Evolutionary conservation across 805 yeast genomes (phyloP).

Genomic region (Metschnikowia lochheadii): DNA sequence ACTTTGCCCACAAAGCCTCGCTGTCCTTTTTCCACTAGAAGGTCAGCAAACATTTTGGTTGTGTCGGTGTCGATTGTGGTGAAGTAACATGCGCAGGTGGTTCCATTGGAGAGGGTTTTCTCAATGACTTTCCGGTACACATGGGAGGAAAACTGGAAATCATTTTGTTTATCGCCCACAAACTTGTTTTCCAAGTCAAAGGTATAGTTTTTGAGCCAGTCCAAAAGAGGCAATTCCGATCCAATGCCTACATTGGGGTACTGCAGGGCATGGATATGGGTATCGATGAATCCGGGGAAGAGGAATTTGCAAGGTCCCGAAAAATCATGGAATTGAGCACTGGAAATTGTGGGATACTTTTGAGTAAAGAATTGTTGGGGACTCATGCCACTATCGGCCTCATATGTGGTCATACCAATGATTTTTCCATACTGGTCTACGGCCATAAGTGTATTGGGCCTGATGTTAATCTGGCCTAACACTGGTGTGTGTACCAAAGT

Average conservation of each 20-base stretch:
- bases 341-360: neutral
- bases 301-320: slow-evolving; percentile 51
- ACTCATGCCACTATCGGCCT: slow-evolving; percentile 9
- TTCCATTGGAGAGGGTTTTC: slow-evolving; percentile 73
- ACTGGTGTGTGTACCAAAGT: slow-evolving; percentile 70
- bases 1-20: slow-evolving; percentile 90
- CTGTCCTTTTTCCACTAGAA: slow-evolving; percentile 67
- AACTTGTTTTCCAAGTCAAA: slow-evolving; percentile 82
- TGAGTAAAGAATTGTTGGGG: slow-evolving; percentile 20
- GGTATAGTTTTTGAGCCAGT: slow-evolving; percentile 86
- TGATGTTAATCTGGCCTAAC: slow-evolving; percentile 53
- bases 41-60: slow-evolving; percentile 70
- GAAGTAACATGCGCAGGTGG: slow-evolving; percentile 88
- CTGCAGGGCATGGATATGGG: slow-evolving; percentile 45
- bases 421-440: slow-evolving; percentile 58
- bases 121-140: slow-evolving; percentile 67
- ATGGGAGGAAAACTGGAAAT: slow-evolving; percentile 48
- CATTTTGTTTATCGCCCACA: slow-evolving; percentile 23
- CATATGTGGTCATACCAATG: slow-evolving; percentile 27
- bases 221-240: slow-evolving; percentile 77
- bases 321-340: slow-evolving; percentile 21
- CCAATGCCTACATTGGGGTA: slow-evolving; percentile 56
- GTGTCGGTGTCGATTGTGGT: slow-evolving; percentile 78
- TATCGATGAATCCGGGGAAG: slow-evolving; percentile 49
- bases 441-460: slow-evolving; percentile 56